Conservation (phyloP, 2,329 filamentous ascomycete genomes). For the Diaporthe sp. region DNA sequence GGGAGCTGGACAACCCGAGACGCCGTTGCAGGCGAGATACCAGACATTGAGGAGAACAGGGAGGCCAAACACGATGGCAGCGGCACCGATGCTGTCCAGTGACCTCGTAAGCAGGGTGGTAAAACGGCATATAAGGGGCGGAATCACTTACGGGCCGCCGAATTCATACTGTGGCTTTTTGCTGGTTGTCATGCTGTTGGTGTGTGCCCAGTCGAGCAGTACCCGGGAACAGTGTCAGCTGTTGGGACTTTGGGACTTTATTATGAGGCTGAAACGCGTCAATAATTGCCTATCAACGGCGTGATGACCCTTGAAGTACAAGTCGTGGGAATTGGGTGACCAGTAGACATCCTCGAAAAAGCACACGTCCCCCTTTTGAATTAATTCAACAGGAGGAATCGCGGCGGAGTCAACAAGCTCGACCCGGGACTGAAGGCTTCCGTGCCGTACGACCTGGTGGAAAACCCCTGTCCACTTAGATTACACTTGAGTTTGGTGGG, state of each 20-base stretch:
- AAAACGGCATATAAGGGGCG: neutral
- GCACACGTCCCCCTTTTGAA: neutral
- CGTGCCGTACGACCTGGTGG: slow-evolving; percentile 18
- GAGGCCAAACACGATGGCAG: slow-evolving; percentile 42
- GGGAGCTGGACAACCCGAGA: slow-evolving; percentile 66
- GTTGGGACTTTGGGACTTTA: neutral
- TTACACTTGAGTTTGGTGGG: neutral
- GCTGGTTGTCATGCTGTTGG: slow-evolving; percentile 16
- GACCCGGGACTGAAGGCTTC: slow-evolving; percentile 11
- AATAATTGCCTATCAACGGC: too few relatives aligned
- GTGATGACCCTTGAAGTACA: neutral
- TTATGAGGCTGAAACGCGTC: neutral
- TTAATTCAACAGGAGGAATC: neutral
- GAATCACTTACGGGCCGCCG: slow-evolving; percentile 40
- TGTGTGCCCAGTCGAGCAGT: neutral
- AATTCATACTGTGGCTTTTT: slow-evolving; percentile 41
- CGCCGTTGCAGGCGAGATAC: slow-evolving; percentile 65
- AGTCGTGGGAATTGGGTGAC: too few relatives aligned
- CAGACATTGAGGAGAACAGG: slow-evolving; percentile 42
- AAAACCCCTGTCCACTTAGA: neutral
- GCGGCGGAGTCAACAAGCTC: neutral
- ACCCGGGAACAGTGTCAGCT: too few relatives aligned
- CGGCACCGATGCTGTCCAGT: slow-evolving; percentile 39
- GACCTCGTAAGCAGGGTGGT: neutral
- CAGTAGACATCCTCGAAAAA: neutral